Percentiles rank a stretch among this genome's conserved stretches.
phyloP scores from a whole-genome alignment of 2,329 filamentous ascomycete genomes.

The Ascochyta koolunga region DNA sequence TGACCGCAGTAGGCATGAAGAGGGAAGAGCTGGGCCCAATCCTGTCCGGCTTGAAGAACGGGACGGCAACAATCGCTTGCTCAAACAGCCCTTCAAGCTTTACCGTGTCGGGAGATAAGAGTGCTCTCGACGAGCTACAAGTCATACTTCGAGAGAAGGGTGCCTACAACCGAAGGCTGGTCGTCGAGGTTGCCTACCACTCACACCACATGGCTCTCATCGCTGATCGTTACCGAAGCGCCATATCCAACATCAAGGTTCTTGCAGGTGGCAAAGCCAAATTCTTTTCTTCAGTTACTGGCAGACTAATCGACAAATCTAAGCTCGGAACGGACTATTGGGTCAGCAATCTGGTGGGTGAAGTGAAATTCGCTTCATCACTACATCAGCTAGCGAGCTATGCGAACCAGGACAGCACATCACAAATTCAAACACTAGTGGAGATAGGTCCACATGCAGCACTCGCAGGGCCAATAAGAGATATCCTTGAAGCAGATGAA shows the following conservation, averaged over 20 bases:
- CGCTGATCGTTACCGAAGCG: constrained; percentile 18
- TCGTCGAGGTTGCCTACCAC: constrained; percentile 34
- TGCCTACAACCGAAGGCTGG: constrained; percentile 48
- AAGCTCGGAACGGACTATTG: constrained; percentile 32
- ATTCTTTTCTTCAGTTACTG: constrained; percentile 27
- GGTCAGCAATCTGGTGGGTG: constrained; percentile 30
- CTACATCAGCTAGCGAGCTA: constrained; percentile 9
- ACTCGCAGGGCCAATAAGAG: constrained; percentile 2
- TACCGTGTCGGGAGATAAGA: constrained; percentile 53
- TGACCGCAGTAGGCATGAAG: constrained; percentile 28
- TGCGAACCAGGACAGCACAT: neutral
- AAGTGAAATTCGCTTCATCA: constrained; percentile 22
- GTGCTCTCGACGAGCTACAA: constrained; percentile 43
- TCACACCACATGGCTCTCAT: constrained; percentile 32
- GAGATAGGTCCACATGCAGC: constrained; percentile 21
- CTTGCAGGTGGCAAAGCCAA: neutral
- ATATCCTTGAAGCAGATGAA: neutral
- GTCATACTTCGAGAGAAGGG: constrained; percentile 42
- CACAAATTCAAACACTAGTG: neutral
- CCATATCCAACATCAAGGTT: constrained; percentile 11
- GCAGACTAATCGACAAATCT: neutral
- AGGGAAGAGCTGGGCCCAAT: neutral
- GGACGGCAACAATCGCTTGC: constrained; percentile 27
- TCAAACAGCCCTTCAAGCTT: constrained; percentile 51
- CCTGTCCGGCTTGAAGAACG: neutral